Percentiles rank a stretch among this genome's conserved stretches.
Conservation (phyloP, 192 early-diverging fungal genomes). For the Coemansia sp. region DNA sequence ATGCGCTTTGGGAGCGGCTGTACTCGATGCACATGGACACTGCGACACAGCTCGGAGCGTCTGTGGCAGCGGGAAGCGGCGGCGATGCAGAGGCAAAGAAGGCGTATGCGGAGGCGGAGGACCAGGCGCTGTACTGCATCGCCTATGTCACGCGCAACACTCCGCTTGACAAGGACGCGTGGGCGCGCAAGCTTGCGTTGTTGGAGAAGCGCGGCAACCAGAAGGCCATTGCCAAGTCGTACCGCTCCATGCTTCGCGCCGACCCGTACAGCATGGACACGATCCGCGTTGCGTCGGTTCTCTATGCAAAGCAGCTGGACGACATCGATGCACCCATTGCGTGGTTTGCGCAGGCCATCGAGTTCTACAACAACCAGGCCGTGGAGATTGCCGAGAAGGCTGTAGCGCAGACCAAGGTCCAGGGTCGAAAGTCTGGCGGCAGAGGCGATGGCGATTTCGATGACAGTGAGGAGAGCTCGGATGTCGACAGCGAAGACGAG, state of each 20-base stretch:
- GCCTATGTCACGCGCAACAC: conserved; percentile 66
- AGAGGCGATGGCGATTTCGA: conserved; percentile 22
- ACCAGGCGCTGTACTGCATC: conserved; percentile 86
- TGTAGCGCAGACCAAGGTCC: conserved; percentile 10
- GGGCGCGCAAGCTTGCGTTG: conserved; percentile 69
- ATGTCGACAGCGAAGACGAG: conserved; percentile 33
- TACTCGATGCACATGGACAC: conserved; percentile 69
- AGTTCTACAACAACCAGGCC: conserved; percentile 60
- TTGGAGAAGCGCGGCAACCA: conserved; percentile 58
- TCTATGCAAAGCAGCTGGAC: conserved; percentile 56
- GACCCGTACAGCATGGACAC: conserved; percentile 69
- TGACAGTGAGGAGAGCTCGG: conserved; percentile 1
- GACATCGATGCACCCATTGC: conserved; percentile 36
- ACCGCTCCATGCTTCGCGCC: conserved; percentile 57
- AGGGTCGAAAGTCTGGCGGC: neutral
- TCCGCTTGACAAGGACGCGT: conserved; percentile 64
- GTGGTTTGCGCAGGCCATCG: conserved; percentile 42
- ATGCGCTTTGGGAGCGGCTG: conserved; percentile 78
- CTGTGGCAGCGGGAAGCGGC: conserved; percentile 2
- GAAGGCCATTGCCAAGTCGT: conserved; percentile 61
- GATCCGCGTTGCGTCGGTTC: conserved; percentile 62
- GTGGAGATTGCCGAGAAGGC: conserved; percentile 61
- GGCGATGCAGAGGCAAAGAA: conserved; percentile 15
- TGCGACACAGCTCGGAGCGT: conserved; percentile 6
- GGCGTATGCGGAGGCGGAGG: conserved; percentile 59